phyloP scores from a whole-genome alignment of 2,329 filamentous ascomycete genomes.

The Sporothrix dimorphospora region DNA sequence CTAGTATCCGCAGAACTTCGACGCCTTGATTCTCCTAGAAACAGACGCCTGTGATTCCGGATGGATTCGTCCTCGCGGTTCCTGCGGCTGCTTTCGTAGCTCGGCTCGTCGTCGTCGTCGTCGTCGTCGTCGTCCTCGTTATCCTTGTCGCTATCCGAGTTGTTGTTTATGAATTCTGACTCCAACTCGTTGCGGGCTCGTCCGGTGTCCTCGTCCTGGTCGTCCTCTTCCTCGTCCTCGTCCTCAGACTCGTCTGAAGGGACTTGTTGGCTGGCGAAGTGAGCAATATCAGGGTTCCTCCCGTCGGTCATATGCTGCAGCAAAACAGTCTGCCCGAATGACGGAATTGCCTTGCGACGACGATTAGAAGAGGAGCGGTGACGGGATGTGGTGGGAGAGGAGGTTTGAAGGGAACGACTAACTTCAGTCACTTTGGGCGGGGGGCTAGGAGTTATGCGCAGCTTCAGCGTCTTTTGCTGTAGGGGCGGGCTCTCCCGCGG shows the following conservation, averaged over 20 bases:
- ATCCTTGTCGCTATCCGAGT: not conserved
- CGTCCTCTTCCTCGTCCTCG: slow-evolving; percentile 12
- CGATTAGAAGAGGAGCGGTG: slow-evolving; percentile 54
- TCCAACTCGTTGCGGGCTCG: slow-evolving; percentile 7
- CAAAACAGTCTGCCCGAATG: slow-evolving; percentile 68
- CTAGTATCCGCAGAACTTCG: not conserved
- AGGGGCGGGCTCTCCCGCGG: slow-evolving; percentile 47
- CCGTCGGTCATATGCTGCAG: slow-evolving; percentile 66
- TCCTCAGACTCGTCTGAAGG: slow-evolving; percentile 41
- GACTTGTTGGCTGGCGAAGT: slow-evolving; percentile 56
- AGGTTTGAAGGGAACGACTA: slow-evolving; percentile 42
- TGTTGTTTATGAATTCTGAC: slow-evolving; percentile 2
- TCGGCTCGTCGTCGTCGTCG: not conserved
- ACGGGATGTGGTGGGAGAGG: slow-evolving; percentile 40
- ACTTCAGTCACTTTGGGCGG: slow-evolving; percentile 50
- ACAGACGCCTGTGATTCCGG: not conserved
- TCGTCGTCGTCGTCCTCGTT: not conserved
- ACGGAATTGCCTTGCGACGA: slow-evolving; percentile 57
- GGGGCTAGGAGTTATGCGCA: slow-evolving; percentile 56
- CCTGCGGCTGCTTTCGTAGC: not conserved
- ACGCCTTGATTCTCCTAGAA: not conserved
- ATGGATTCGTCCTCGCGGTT: not conserved
- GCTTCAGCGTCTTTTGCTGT: slow-evolving; percentile 45
- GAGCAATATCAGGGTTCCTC: slow-evolving; percentile 67
- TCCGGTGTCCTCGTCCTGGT: not conserved